Percentiles rank a stretch among this genome's conserved stretches.
phyloP scores from a whole-genome alignment of 768 basidiomycete genomes.

The Serendipita indica region DNA sequence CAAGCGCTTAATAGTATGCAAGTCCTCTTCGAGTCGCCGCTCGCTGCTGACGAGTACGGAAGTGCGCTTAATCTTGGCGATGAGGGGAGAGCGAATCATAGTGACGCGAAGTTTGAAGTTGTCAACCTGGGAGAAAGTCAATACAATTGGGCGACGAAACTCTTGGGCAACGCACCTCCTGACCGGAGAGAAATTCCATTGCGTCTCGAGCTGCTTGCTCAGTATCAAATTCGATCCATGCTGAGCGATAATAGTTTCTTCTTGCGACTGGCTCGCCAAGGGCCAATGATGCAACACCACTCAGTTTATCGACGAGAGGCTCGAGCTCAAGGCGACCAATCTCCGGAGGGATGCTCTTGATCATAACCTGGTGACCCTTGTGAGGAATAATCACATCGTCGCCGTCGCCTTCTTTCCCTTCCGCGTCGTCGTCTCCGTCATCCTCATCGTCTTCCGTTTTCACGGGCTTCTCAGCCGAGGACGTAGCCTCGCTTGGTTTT shows the following conservation, averaged over 20 bases:
- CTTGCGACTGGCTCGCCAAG: slow-evolving; percentile 86
- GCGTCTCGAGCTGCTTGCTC: slow-evolving; percentile 50
- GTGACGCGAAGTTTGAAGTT: slow-evolving; percentile 88
- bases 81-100: slow-evolving; percentile 63
- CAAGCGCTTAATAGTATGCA: slow-evolving; percentile 57
- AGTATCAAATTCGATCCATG: slow-evolving; percentile 84
- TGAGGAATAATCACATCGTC: slow-evolving; percentile 54
- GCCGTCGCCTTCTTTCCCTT: neutral
- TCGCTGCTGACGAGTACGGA: slow-evolving; percentile 71
- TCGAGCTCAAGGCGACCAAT: slow-evolving; percentile 82
- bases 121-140: slow-evolving; percentile 48
- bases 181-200: slow-evolving; percentile 61
- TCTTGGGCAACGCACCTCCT: slow-evolving; percentile 43
- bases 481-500: slow-evolving; percentile 26
- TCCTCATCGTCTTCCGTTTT: neutral
- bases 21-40: slow-evolving; percentile 67
- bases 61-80: slow-evolving; percentile 61
- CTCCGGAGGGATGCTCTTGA: slow-evolving; percentile 90
- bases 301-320: slow-evolving; percentile 62
- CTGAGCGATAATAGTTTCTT: slow-evolving; percentile 86
- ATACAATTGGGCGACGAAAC: neutral
- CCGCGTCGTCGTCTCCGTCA: neutral
- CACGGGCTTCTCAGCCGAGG: slow-evolving; percentile 21
- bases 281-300: slow-evolving; percentile 79
- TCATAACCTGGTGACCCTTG: slow-evolving; percentile 86